Conservation (phyloP, 345 rosid species). For the thale cress (Arabidopsis thaliana) region TAIR10.1 NC_003074.8:8115501-8116000, state of each 20-base stretch:
- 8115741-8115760: constrained; percentile 59
- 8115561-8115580: background rate
- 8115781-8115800: constrained; percentile 61
- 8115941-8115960: constrained; percentile 71
- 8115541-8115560: background rate
- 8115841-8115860: constrained; percentile 72
- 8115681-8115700: constrained; percentile 65
- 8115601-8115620: background rate
- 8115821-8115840: constrained; percentile 62
- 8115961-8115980: constrained; percentile 58
- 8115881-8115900: constrained; percentile 79
- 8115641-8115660: constrained; percentile 63
- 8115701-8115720: constrained; percentile 63
- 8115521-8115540: background rate
- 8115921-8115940: constrained; percentile 74
- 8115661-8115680: constrained; percentile 68
- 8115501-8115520: constrained; percentile 23
- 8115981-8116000: constrained; percentile 61
- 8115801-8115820: constrained; percentile 63
- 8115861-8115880: constrained; percentile 66
- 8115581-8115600: background rate
- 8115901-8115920: constrained; percentile 63
- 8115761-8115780: constrained; percentile 72
- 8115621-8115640: constrained; percentile 17
- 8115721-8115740: constrained; percentile 58